phyloP scores from a whole-genome alignment of 2,329 filamentous ascomycete species.

The Pestalotiopsis sp. region DNA sequence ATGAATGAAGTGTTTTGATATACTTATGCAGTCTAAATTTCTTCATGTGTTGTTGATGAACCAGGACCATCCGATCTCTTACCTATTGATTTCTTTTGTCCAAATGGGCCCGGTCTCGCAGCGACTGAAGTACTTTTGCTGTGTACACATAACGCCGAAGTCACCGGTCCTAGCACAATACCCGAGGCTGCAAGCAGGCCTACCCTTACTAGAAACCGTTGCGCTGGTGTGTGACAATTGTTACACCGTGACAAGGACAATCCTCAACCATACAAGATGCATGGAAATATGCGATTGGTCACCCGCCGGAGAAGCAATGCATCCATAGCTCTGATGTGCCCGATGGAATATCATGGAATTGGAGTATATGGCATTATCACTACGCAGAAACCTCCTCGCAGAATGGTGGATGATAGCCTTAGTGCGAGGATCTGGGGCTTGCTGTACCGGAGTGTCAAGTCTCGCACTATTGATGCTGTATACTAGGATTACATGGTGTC shows the following conservation, averaged over 20 bases:
- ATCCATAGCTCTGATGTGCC: background rate
- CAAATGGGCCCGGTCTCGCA: background rate
- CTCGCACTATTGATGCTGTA: too few species aligned
- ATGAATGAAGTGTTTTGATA: background rate
- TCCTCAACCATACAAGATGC: background rate
- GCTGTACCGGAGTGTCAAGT: too few species aligned
- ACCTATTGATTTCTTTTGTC: background rate
- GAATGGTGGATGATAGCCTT: too few species aligned
- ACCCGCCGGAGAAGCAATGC: background rate
- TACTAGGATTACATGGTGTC: too few species aligned
- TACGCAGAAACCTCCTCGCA: too few species aligned
- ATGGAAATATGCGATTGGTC: background rate
- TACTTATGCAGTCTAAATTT: background rate
- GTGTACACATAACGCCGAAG: background rate
- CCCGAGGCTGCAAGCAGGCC: background rate
- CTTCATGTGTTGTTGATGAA: background rate
- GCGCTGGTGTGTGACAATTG: background rate
- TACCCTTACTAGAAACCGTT: background rate
- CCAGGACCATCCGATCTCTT: background rate
- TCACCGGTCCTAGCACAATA: background rate
- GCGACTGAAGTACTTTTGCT: background rate
- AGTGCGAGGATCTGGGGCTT: too few species aligned
- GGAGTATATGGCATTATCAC: too few species aligned
- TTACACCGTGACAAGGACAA: background rate
- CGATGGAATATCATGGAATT: too few species aligned